Base-by-base conservation (phyloP, 2,329 filamentous ascomycete genomes). In the Colletotrichum tofieldiae region DNA sequence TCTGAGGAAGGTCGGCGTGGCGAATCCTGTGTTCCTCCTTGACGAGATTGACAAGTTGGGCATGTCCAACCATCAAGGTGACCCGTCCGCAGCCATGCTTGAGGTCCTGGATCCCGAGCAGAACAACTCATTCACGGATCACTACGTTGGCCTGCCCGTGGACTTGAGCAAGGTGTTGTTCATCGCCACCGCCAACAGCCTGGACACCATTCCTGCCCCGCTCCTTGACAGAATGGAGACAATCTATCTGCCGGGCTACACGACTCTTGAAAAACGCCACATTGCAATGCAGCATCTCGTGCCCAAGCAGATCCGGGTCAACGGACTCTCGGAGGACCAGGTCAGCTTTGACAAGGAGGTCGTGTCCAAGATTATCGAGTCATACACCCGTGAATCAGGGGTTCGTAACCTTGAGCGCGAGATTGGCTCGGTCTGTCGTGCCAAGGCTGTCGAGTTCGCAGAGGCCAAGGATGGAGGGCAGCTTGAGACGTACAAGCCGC, bases 1-100 rank as follows among this genome's bases (percentile, higher is more conserved):
- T 0, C 81, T 99, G 67, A 95, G 96, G 84, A 99, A 98, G 84
- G 96, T 97, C 41, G 96, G 95, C 58, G 96, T 98, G 26, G 91
- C 94, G 3, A 99, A 99, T 79, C 96, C 96, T 0, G 96, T 99
- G 68, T 94, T 99, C 84, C 85, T 99, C 56, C 91, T 99, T 16
- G 96, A 99, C 79, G 96, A 99, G 84, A 98, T 99, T 76, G 96
- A 99, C 86, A 99, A 99, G 87, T 90, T 99, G 73, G 95, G 95
- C 74, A 91, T 92, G 71, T 92, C 94, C 45, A 98, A 96, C 81
- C 93, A 96, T 81, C 95, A 99, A 76, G 96, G 96, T 51, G 96
- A 99, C 78, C 96, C 96, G 4, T 97, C 94, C 26, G 96, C 96
- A 29, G 96, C 96, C 11, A 98, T 99, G 96, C 91, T 99, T 18